Base-by-base conservation (phyloP, 2,329 filamentous ascomycete genomes). In the Beauveria australis region DNA sequence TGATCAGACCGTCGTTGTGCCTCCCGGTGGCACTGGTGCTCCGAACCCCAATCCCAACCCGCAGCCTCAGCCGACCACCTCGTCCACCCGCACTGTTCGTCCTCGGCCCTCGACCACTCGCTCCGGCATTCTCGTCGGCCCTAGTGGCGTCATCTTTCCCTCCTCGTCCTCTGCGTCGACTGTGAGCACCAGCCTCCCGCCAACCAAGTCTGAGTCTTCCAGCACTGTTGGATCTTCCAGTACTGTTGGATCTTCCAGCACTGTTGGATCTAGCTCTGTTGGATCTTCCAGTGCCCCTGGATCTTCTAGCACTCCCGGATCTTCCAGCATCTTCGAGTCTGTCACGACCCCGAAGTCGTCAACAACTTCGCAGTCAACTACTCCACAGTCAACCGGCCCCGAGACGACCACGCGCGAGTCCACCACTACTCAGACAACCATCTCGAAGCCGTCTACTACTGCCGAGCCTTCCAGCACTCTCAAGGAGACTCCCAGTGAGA, bases 71-170 rank as follows among this genome's bases (percentile, higher is more conserved):
- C 64, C 64, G n/a, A 64, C 61, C 10, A 62, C 63, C 24, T 61
- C 59, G 33, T 59, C 65, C 22, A 67, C 67, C 43, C 54, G 53
- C 40, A 60, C 26, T 54, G 51, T 10, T 56, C 65, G 12, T 40
- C 55, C 53, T 19, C 47, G 19, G 10, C 48, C 62, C 54, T 51
- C 60, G 48, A 51, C 62, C 26, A 57, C 64, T 7, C 52, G 54
- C 26, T 53, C 62, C 7, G 63, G 55, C 26, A 68, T 69, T 24
- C 53, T 69, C n/a, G 66, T 72, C 61, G 69, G 64, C 9, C 68
- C 70, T 16, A 68, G 64, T 16, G 70, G 70, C 53, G 67, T 71
- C 47, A 62, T 67, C 30, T 53, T 53, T 22, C 56, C 49, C 18
- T 44, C 53, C 3, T 30, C 53, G 14, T 26, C 52, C 52, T 41